Conservation (phyloP, 2,329 filamentous ascomycete genomes). For the Cladosporium sp. region DNA sequence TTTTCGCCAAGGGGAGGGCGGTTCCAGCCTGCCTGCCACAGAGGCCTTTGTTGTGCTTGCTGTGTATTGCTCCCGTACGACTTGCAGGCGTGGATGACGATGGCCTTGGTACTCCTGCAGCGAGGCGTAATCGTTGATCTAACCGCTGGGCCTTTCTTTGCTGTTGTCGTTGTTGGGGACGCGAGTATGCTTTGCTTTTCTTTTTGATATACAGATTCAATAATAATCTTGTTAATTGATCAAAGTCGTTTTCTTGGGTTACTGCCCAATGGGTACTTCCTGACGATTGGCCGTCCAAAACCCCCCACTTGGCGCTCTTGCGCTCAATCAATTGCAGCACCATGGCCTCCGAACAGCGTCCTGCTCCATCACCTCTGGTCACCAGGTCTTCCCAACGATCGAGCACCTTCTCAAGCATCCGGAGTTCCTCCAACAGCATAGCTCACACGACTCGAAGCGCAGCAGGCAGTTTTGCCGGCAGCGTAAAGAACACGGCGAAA, state of each 20-base stretch:
- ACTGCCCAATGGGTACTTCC: background rate
- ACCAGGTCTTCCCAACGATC: background rate
- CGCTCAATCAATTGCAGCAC: background rate
- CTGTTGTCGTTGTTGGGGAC: background rate
- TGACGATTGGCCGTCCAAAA: background rate
- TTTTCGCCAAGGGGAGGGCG: background rate
- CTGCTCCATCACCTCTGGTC: conserved; percentile 1
- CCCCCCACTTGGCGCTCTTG: background rate
- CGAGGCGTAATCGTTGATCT: background rate
- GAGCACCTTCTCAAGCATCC: conserved; percentile 6
- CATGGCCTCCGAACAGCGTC: conserved; percentile 5
- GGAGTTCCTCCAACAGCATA: background rate
- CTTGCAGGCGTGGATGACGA: background rate
- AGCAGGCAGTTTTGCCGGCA: conserved; percentile 9
- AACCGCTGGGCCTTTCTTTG: background rate
- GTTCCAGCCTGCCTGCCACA: no score
- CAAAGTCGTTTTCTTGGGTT: background rate
- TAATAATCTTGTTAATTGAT: no score
- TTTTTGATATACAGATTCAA: no score
- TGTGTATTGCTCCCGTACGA: background rate
- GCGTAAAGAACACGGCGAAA: conserved; percentile 6
- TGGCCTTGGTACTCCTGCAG: background rate
- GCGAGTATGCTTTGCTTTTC: background rate
- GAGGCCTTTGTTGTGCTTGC: background rate
- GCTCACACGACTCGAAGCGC: background rate